Evolutionary conservation across 1,284 basidiomycete species (phyloP), one percentile per base, ranked within the genome.

Genomic region (Exobasidium cylindrosporum): DNA sequence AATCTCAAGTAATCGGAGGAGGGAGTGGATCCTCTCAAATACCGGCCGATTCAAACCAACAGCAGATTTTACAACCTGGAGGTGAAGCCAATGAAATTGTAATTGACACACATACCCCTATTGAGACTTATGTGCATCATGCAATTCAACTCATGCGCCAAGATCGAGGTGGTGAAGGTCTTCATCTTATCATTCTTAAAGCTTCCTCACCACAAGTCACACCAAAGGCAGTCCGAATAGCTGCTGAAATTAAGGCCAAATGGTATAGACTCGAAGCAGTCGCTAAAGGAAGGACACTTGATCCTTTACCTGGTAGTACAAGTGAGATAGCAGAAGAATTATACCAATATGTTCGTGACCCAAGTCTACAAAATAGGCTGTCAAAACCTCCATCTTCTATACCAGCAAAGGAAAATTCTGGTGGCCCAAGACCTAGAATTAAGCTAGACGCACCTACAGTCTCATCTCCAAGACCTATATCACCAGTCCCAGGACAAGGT

Each of bases 221-320:
- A 2, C 85, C 88, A 1, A 90, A 89, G 72, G 89, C 90, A 0
- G 83, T 92, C 29, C 86, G 86, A 56, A 85, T 91, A 0, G 89
- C 90, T 0, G 89, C 91, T 68, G 86, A 89, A 74, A 86, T 86
- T 2, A 91, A 89, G 74, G 85, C 89, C 5, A 82, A 87, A 57
- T 83, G 88, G 56, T 83, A 90, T 71, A 31, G 69, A 84, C 86
- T 87, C 1, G 64, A 84, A 17, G 81, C 81, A 7, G 84, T 86
- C 35, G 69, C 64, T 28, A 71, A 71, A 52, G 69, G 69, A 3
- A 66, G 64, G 1, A 62, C 68, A 1, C 65, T 55, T 4, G 53
- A 55, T 32, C 53, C 53, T 40, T 6, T 61, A 0, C 23, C 44
- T 26, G 31, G 23, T 7, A 24, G 28, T 10, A 24, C n/a, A 14